phyloP scores from a whole-genome alignment of 345 rosid genomes.

The Eutrema yunnanense region DNA sequence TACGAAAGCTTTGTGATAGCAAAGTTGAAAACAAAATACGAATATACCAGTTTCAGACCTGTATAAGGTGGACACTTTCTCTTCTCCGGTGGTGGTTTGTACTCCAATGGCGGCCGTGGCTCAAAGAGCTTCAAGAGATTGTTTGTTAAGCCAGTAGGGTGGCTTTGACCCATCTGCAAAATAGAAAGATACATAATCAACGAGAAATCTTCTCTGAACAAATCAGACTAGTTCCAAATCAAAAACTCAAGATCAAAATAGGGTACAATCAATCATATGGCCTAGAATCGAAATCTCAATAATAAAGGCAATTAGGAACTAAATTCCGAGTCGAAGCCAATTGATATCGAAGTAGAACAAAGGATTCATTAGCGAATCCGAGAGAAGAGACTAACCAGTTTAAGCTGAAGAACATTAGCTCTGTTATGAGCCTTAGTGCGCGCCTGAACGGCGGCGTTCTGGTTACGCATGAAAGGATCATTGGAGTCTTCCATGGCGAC shows the following conservation, averaged over 20 bases:
- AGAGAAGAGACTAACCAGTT: conserved; percentile 50
- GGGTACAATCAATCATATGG: not conserved
- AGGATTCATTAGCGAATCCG: not conserved
- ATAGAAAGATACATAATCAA: not conserved
- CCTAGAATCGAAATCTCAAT: not conserved
- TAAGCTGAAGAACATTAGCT: conserved; percentile 90
- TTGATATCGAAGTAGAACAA: not conserved
- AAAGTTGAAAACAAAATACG: not conserved
- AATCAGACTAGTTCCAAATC: not conserved
- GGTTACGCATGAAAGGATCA: conserved; percentile 85
- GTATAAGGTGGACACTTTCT: conserved; percentile 72
- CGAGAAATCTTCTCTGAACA: not conserved
- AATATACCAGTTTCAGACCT: conserved; percentile 30
- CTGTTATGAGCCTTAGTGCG: conserved; percentile 79
- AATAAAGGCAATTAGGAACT: not conserved
- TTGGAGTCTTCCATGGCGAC: conserved; percentile 62
- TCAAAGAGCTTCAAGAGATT: conserved; percentile 86
- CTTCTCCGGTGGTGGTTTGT: conserved; percentile 83
- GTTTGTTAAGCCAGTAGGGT: conserved; percentile 82
- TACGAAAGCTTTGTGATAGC: not conserved
- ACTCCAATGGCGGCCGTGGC: conserved; percentile 83
- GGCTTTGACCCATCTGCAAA: conserved; percentile 90
- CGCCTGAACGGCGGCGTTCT: conserved; percentile 77
- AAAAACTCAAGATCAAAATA: not conserved
- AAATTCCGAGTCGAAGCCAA: not conserved